Base-by-base conservation (phyloP, 2,329 filamentous ascomycete species). In the Fusarium paranaense region DNA sequence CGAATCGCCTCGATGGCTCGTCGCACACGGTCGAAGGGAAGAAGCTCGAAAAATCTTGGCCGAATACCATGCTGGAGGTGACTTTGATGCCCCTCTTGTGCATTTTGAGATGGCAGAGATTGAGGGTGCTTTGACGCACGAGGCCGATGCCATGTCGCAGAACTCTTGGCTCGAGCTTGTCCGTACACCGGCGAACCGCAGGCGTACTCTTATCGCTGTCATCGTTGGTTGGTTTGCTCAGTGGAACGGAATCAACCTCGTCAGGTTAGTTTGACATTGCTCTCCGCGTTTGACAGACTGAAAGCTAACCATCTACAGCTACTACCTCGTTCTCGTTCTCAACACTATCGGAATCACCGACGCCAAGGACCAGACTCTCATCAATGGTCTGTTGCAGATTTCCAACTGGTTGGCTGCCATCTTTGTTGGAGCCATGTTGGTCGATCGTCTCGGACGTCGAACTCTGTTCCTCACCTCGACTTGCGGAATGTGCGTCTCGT, bases 41-140 rank as follows among this genome's bases (percentile, higher is more conserved):
- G 80, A 85, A 32, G 83, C 85, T 5, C 79, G 78, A 33, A 78
- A 80, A 14, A 81, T 86, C 10, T 78, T 87, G 3, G 79, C 76
- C 5, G 80, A 79, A 5, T 85, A 85, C 47, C 85, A 86, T 45
- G 81, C 84, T 1, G 85, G 85, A 20, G 84, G 84, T 2, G 82
- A 86, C 52, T 67, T 76, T 0, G 67, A 79, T 16, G 81, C 85
- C 14, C 82, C 83, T 1, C 80, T 87, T 3, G 85, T 86, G 0
- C 69, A 76, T 0, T 80, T 85, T 7, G 82, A 86, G 67, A 81
- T 86, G 78, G 80, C 80, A 13, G 84, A 86, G 63, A 86, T 86
- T 73, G 72, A 81, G 22, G 70, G 80, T 27, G 78, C 81, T 38
- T 45, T 85, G 52, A 78, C 81, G 20, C 63, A 78, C 73, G 56